A percentile compares a stretch with the other conserved stretches of the same genome.
Evolutionary conservation across 2,329 filamentous ascomycete genomes (phyloP).

Genomic region (Pseudonectria buxi): DNA sequence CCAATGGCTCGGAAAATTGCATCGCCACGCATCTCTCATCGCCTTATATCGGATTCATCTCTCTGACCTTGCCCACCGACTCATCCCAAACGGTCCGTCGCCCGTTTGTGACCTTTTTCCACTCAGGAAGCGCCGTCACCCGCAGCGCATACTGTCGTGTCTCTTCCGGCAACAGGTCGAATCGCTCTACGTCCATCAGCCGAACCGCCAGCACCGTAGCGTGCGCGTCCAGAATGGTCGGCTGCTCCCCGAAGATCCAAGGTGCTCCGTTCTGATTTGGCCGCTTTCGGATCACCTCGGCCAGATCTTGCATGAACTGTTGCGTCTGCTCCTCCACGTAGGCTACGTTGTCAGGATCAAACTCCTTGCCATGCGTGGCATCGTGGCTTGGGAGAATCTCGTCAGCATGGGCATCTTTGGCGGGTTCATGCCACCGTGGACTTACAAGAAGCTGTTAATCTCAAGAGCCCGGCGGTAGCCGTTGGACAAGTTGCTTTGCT

Average conservation of each 20-base stretch:
- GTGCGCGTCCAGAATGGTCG: constrained; percentile 25
- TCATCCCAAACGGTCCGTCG: constrained; percentile 18
- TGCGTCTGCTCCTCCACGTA: constrained; percentile 16
- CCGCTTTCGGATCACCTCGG: constrained; percentile 7
- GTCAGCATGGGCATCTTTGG: constrained; percentile 1
- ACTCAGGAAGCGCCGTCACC: constrained; percentile 19
- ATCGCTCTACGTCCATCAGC: constrained; percentile 18
- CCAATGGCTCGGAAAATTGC: no score
- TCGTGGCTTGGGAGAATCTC: constrained; percentile 17
- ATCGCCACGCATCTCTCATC: background rate
- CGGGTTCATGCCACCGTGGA: constrained; percentile 3
- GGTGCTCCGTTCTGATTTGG: constrained; percentile 5
- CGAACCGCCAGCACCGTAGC: constrained; percentile 15
- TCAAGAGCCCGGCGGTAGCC: constrained; percentile 23
- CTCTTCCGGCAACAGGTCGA: constrained; percentile 16
- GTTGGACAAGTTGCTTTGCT: constrained; percentile 19
- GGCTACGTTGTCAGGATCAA: constrained; percentile 19
- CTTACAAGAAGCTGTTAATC: constrained; percentile 26
- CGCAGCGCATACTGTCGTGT: constrained; percentile 14
- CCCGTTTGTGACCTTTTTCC: constrained; percentile 20
- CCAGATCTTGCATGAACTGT: constrained; percentile 17
- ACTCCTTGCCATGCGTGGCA: constrained; percentile 13
- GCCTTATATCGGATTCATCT: constrained; percentile 13
- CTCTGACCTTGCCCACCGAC: constrained; percentile 14
- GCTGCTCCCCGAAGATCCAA: constrained; percentile 23